phyloP scores from a whole-genome alignment of 148 eudicot genomes.

The Rhododendron molle region DNA sequence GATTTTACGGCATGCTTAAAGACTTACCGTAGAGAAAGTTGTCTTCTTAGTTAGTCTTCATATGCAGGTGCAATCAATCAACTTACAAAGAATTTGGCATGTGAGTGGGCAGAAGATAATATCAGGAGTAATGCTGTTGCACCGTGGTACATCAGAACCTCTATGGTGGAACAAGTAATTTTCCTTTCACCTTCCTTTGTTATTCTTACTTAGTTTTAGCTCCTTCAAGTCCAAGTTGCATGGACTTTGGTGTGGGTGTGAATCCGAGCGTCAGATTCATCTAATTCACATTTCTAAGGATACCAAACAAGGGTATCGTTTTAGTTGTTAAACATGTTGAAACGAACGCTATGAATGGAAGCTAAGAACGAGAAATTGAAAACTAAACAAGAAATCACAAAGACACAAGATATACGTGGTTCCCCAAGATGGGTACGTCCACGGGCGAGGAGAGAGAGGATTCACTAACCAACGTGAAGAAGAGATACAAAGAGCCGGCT shows the following conservation, averaged over 20 bases:
- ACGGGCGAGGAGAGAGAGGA: no score
- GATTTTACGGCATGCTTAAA: not conserved
- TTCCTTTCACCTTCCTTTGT: not conserved
- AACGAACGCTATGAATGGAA: no score
- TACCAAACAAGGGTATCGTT: not conserved
- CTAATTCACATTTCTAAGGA: not conserved
- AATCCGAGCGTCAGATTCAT: not conserved
- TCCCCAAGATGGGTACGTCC: no score
- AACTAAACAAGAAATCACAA: no score
- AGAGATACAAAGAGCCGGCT: no score
- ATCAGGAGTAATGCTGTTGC: slow-evolving; percentile 57
- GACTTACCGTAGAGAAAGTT: not conserved
- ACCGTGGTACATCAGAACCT: slow-evolving; percentile 47
- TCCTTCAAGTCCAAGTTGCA: not conserved
- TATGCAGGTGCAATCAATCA: slow-evolving; percentile 68
- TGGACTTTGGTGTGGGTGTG: not conserved
- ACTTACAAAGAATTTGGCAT: slow-evolving; percentile 59
- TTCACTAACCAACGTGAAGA: no score
- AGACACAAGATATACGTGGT: no score
- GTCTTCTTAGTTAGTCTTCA: not conserved
- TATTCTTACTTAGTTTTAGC: not conserved
- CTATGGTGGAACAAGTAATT: slow-evolving; percentile 37
- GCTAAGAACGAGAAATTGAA: no score
- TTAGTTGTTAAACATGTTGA: not conserved
- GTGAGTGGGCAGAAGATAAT: slow-evolving; percentile 72